These are phyloP conservation scores for Coleophoma eucalyptorum DNA, from an alignment of 2,329 filamentous ascomycete genomes.

Conservation along the genomic window DNA sequence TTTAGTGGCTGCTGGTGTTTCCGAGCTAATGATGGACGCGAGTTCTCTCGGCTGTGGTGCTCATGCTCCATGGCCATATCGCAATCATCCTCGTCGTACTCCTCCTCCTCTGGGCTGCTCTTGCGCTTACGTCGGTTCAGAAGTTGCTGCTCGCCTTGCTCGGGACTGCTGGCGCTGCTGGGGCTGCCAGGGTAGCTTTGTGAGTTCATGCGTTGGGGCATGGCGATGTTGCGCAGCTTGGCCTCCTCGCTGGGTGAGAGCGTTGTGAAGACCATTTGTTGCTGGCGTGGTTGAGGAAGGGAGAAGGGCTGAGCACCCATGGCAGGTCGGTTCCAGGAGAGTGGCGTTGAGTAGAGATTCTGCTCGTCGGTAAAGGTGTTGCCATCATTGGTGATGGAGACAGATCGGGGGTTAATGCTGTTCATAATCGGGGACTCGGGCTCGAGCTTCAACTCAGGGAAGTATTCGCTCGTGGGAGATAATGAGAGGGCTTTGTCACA, in stretches of 20 bases:
- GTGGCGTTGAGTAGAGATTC: slow-evolving; percentile 21
- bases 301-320: too few species aligned
- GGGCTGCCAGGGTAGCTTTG: slow-evolving; percentile 41
- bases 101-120: slow-evolving; percentile 18
- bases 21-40: not conserved
- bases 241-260: slow-evolving; percentile 16
- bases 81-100: slow-evolving; percentile 45
- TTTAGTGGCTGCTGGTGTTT: slow-evolving; percentile 45
- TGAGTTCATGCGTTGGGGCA: slow-evolving; percentile 55
- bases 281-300: not conserved
- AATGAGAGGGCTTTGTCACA: slow-evolving; percentile 14
- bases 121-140: slow-evolving; percentile 22
- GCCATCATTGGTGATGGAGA: slow-evolving; percentile 10
- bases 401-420: slow-evolving; percentile 4
- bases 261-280: not conserved
- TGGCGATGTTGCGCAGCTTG: slow-evolving; percentile 57
- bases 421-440: slow-evolving; percentile 19
- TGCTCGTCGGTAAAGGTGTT: slow-evolving; percentile 21
- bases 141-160: slow-evolving; percentile 44
- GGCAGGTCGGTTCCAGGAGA: slow-evolving; percentile 19
- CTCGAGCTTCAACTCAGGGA: slow-evolving; percentile 22
- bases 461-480: slow-evolving; percentile 22
- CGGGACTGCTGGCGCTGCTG: slow-evolving; percentile 38
- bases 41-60: slow-evolving; percentile 23
- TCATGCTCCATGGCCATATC: slow-evolving; percentile 31